Evolutionary conservation across 2,329 filamentous ascomycete genomes (phyloP).

Genomic region (Fusarium irregulare): DNA sequence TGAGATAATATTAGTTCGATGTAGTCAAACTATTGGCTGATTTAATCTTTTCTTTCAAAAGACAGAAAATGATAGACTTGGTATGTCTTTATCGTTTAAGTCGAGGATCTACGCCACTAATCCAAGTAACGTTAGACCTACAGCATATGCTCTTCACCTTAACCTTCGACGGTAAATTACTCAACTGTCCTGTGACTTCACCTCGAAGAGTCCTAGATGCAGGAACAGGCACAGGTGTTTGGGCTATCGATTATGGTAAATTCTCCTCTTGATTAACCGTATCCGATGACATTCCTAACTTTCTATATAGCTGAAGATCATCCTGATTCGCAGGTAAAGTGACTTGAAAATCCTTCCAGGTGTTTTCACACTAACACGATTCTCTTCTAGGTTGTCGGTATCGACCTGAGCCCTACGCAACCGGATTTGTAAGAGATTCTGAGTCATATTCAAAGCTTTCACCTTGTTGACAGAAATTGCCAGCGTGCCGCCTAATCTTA

Average conservation of each 20-base stretch:
- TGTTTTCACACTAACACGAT: neutral
- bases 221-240: constrained; percentile 61
- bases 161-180: constrained; percentile 49
- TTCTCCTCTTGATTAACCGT: neutral
- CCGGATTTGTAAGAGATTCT: constrained; percentile 47
- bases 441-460: neutral
- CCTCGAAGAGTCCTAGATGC: constrained; percentile 55
- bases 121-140: constrained; percentile 42
- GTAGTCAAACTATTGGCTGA: neutral
- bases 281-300: too few relatives aligned
- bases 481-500: constrained; percentile 61
- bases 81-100: neutral
- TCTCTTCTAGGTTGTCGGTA: constrained; percentile 49
- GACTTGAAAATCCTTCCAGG: neutral
- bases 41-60: neutral
- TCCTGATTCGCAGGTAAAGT: constrained; percentile 45
- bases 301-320: constrained; percentile 43
- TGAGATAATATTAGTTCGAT: neutral
- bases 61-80: neutral
- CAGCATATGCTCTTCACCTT: constrained; percentile 53
- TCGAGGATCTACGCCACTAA: constrained; percentile 9
- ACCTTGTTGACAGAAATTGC: neutral
- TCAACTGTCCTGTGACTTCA: constrained; percentile 43
- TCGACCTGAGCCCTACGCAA: constrained; percentile 58
- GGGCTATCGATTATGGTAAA: constrained; percentile 56